Base-by-base conservation (phyloP, 306 rosid species). In the Quercus agrifolia region DNA sequence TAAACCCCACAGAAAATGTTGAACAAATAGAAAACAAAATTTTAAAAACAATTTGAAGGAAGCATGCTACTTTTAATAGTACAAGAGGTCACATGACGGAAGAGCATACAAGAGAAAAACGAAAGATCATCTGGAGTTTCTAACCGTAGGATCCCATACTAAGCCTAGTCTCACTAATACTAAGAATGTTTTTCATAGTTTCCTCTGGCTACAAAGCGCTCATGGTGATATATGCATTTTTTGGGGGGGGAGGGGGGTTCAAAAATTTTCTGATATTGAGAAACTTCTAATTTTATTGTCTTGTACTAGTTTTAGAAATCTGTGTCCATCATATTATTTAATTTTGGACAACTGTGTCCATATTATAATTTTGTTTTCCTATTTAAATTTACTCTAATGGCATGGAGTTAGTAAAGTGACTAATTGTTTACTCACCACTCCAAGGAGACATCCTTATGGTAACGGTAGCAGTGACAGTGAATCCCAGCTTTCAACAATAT, bases 401-500 rank as follows among this genome's bases (percentile, higher is more conserved):
- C 25, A 28, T 23, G 13, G 18, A 61, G 19, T 61, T 61, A 4
- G 13, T 4, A 23, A 20, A 12, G 25, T 61, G 33, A 61, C 67
- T 12, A 4, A 13, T 4, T 61, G 6, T 13, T 61, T 25, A 61
- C 2, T 61, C 6, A 4, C 33, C 31, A 11, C 67, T 93, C 99
- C 91, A 93, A 88, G 56, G 93, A 78, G 88, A 95, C 80, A 78
- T 88, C 85, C 81, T 95, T 95, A 80, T 93, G 98, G 88, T 90
- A 95, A 38, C 85, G 84, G 78, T 83, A 23, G 23, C 23, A 23
- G 23, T 23, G 1, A 78, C 98, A 86, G 84, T 93, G 90, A 79
- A 87, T 89, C 77, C 91, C 97, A 30, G 86, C 78, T 25, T 70
- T 84, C 72, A 6, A 44, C 90, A 91, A 80, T 89, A 93, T 70